These are phyloP conservation scores for Trichoderma cornu-damae DNA, from an alignment of 2,329 filamentous ascomycete species.

Conservation along the genomic window DNA sequence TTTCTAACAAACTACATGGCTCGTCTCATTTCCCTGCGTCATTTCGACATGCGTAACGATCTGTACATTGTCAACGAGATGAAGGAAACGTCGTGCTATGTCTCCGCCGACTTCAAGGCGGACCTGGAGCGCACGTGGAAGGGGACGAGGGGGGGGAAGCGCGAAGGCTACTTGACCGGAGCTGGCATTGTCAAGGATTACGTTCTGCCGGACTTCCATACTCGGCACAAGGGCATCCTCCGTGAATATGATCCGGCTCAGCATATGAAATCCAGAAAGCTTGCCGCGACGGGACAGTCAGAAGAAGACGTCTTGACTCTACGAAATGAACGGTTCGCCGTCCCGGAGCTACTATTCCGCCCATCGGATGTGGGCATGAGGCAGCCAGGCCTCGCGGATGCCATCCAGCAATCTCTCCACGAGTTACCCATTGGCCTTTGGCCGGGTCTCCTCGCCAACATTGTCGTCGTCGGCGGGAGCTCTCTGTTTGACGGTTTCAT, in stretches of 20 bases:
- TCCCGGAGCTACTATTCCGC: conserved; percentile 85
- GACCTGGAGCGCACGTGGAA: conserved; percentile 86
- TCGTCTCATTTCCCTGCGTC: conserved; percentile 79
- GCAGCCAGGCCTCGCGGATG: conserved; percentile 74
- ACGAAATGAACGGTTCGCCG: conserved; percentile 84
- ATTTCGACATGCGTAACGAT: conserved; percentile 95
- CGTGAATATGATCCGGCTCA: conserved; percentile 69
- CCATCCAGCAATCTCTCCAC: conserved; percentile 74
- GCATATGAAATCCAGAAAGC: conserved; percentile 48
- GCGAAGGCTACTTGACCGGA: conserved; percentile 45
- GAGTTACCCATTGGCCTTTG: conserved; percentile 75
- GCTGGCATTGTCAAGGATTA: conserved; percentile 78
- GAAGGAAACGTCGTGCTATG: conserved; percentile 84
- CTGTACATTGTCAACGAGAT: conserved; percentile 92
- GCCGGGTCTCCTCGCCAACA: conserved; percentile 77
- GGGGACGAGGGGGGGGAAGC: conserved; percentile 57
- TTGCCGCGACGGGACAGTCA: conserved; percentile 38
- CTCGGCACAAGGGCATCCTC: conserved; percentile 58
- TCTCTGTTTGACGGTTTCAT: conserved; percentile 75
- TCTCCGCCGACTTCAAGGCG: conserved; percentile 67
- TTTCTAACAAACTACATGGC: conserved; percentile 90
- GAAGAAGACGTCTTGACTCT: conserved; percentile 78
- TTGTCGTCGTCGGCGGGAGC: conserved; percentile 85
- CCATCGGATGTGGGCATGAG: conserved; percentile 80
- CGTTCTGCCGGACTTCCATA: conserved; percentile 75